Percentiles rank a stretch among this genome's conserved stretches.
Conservation (phyloP, 2,329 filamentous ascomycete species). For the Ophiostoma sp. region DNA sequence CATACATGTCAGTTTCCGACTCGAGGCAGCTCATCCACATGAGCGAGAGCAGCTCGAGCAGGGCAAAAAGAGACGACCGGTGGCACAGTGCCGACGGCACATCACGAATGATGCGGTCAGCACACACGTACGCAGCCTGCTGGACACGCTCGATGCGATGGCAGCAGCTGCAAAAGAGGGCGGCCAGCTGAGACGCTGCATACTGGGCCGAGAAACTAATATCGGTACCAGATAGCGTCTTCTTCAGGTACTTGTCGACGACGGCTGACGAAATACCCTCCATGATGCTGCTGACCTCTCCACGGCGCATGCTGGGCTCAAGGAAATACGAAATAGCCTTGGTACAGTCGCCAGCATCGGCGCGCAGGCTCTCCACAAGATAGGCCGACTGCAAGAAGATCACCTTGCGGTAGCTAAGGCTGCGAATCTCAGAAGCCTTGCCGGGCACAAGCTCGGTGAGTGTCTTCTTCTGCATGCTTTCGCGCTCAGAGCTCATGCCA, state of each 20-base stretch:
- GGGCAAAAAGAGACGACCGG: slow-evolving; percentile 80
- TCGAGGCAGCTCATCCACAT: slow-evolving; percentile 96
- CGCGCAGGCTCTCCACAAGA: slow-evolving; percentile 81
- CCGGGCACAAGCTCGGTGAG: slow-evolving; percentile 69
- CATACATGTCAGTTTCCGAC: slow-evolving; percentile 88
- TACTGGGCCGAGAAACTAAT: slow-evolving; percentile 85
- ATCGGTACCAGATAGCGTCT: slow-evolving; percentile 64
- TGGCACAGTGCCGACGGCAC: slow-evolving; percentile 89
- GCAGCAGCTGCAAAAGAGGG: slow-evolving; percentile 82
- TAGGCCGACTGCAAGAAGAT: slow-evolving; percentile 90
- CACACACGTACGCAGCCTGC: slow-evolving; percentile 74
- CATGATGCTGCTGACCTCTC: slow-evolving; percentile 60
- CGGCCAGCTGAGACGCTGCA: slow-evolving; percentile 79
- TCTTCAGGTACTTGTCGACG: slow-evolving; percentile 72
- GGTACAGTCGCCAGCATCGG: slow-evolving; percentile 81
- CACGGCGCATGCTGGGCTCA: slow-evolving; percentile 73
- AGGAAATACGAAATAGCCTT: slow-evolving; percentile 87
- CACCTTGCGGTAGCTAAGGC: slow-evolving; percentile 80
- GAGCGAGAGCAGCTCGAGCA: slow-evolving; percentile 84
- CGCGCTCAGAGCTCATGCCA: slow-evolving; percentile 74
- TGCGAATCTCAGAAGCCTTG: slow-evolving; percentile 71
- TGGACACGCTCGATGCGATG: slow-evolving; percentile 91
- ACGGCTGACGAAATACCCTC: slow-evolving; percentile 61
- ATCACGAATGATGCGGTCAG: slow-evolving; percentile 76
- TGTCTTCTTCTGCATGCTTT: slow-evolving; percentile 72